Evolutionary conservation across 805 yeast species (phyloP), one percentile per base, ranked within the genome.

Genomic region (Candida koratica): DNA sequence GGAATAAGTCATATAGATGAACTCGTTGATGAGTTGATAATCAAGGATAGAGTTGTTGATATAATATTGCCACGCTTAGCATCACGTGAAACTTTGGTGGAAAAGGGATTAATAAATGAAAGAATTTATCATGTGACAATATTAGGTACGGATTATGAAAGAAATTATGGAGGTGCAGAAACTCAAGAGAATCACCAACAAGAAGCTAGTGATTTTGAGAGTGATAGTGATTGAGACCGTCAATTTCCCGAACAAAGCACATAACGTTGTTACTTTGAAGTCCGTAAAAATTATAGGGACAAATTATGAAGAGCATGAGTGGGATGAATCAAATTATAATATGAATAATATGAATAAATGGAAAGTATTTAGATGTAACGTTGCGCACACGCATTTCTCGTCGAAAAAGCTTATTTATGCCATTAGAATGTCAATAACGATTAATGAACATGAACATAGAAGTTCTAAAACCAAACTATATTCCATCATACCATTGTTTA

Each of bases 21-120:
- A 51, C 73, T 81, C 51, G 72, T 78, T 0, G 96, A 90, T 48
- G 59, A 61, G 26, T 53, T 90, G 31, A 55, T 82, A 17, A 62
- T 52, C 1, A 64, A 71, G 23, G 75, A 73, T 25, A 69, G 86
- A 41, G 81, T 83, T 14, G 73, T 84, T 46, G 96, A 85, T 32
- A 61, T 88, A 35, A 76, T 84, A 2, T 52, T 90, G 32, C 95
- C 96, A 0, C 44, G 86, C 45, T 43, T 87, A 52, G 56, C 55
- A 4, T 58, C 56, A 3, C 51, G 81, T 26, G 49, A 49, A 13
- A 52, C 47, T 2, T 54, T 73, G 33, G 73, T 69, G 24, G 73
- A 71, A 13, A 58, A 55, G 24, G 75, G 69, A 1, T 28, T 61
- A 17, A 40, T 71, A 3, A 60, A 52, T 4, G 69, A 67, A 4